Evolutionary conservation across 257 asterid species (phyloP), one percentile per base, ranked within the genome.

Genomic region (Solanum medicagineum): DNA sequence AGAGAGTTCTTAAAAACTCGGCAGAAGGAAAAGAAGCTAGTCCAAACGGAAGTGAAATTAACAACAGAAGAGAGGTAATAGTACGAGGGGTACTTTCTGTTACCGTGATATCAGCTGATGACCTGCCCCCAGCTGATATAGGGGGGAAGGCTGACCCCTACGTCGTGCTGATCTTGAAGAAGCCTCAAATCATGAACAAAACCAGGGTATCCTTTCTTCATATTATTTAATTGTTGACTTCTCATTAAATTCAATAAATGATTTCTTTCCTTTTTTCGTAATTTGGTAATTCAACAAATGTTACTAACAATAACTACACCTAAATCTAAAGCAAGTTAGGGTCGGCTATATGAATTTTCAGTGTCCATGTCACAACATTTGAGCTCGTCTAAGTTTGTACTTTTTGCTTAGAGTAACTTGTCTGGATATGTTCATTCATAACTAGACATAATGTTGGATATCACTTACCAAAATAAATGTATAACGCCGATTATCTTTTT

Each of bases 41-140:
- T 20, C 92, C 81, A 84, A 92, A 85, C 44, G 45, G 62, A 84
- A 36, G 85, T 83, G 29, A 94, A 89, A 85, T 16, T 88, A 26
- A 80, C 86, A 63, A 63, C 85, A 85, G 56, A 85, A 81, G 85
- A 92, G 89, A 85, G 91, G 87, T 71, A 94, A 93, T 55, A 84
- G 88, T 95, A 66, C 89, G 99, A 90, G 99, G 99, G 68, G 99
- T 96, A 90, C 94, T 96, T 47, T 93, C 97, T 0, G 98, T 93
- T 70, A 93, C 98, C 0, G 95, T 97, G 8, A 90, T 95, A 68
- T 95, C 98, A 4, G 99, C 96, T 9, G 95, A 95, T 74, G 92
- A 90, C 53, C 91, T 97, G 69, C 99, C 99, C 1, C 90, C 94
- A 15, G 83, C 93, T 4, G 99, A 95, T 85, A 13, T 95, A 22